Evolutionary conservation across 306 rosid genomes (phyloP), one percentile per base, ranked within the genome.

Genomic region (Vicia villosa): DNA sequence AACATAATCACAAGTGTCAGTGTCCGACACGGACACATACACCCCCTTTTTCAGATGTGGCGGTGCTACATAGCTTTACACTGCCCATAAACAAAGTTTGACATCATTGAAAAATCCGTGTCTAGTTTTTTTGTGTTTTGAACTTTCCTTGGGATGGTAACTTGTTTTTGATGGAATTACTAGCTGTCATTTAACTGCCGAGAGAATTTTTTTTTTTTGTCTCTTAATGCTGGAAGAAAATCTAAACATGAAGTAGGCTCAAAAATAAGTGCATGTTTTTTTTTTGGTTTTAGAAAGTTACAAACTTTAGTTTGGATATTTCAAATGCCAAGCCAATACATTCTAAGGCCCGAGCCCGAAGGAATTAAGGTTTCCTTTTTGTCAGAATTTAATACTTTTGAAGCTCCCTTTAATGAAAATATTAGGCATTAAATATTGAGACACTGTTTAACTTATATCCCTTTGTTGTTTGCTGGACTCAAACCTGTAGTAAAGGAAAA

Each of bases 201-300:
- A 52, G 3, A 1, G 17, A 46, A 37, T 16, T 67, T 5, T 15
- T n/a, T n/a, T n/a, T n/a, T n/a, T n/a, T 49, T 2, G 49, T 60
- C 4, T 68, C 55, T 28, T 24, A 50, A 26, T 68, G 11, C 47
- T 9, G 38, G 30, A 50, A 61, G 47, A 74, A 59, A 59, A 57
- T 66, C 62, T 56, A n/a, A 57, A 37, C 64, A 47, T 42, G 20
- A 38, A 43, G 24, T 46, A 46, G 46, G 15, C 8, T 12, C 21
- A 66, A 38, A 9, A 10, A 38, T 38, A 9, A 38, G 11, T 30
- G 36, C 36, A 30, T 30, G 36, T 30, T 30, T 30, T 4, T 30
- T n/a, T 30, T 30, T 30, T 30, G 36, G 34, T 30, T 30, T 30
- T 30, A 7, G 36, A 30, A 3, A 30, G 36, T 30, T 30, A 5